Base-by-base conservation (phyloP, 257 asterid genomes). In the Rauvolfia tetraphylla region DNA sequence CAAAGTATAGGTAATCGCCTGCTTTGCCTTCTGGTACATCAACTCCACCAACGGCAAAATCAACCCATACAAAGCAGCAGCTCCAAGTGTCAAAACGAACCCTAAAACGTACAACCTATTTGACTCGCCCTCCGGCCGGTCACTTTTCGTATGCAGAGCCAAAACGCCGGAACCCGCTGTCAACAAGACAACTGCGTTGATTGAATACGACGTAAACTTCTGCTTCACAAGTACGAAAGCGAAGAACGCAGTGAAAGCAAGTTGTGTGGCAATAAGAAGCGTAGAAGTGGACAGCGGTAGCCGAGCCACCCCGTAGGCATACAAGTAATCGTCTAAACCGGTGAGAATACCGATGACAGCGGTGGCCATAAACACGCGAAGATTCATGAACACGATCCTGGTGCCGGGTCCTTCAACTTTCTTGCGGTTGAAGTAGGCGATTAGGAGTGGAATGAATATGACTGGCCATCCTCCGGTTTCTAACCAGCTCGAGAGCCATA, bases 381-480 rank as follows among this genome's bases (percentile, higher is more conserved):
- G 77, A 0, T 59, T 75, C 1, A 81, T 84, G 25, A 71, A 42
- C 56, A 81, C 5, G 11, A 38, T 1, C 25, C 77, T 76, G 0
- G 83, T 36, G 14, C 17, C 20, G 27, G 83, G 6, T 23, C 79
- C 80, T 49, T 84, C 57, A 23, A 25, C 38, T 59, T 31, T 71
- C 12, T 76, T 74, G 13, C 85, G 87, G 25, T 39, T 42, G 11
- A 78, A 62, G 39, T 84, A 84, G 5, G 79, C 70, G 14, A 73
- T 41, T 46, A 68, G 1, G 48, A 84, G 57, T 3, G 87, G 87
- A 12, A 81, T 68, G 41, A 84, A 58, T 4, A 51, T 84, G 4
- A 74, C 7, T 0, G 85, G 87, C 80, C 85, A 84, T 4, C 79
- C 87, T 14, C 73, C 85, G 18, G 85, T 78, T 59, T 78, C 75